Conservation (phyloP, 2,329 filamentous ascomycete genomes). For the Aspergillus clavatus region DNA sequence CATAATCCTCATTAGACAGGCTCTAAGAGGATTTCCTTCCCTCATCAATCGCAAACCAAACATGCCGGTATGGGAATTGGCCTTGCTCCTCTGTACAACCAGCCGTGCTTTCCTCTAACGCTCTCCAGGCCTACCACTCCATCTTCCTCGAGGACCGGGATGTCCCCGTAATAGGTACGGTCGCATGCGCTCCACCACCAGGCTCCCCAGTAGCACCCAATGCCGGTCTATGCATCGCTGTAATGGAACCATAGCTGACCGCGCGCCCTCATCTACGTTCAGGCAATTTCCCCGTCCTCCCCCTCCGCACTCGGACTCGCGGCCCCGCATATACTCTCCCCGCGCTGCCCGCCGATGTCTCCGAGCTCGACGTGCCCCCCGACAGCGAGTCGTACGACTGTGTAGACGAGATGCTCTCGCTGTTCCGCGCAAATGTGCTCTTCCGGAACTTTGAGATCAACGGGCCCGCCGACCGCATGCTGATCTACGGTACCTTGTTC, state of each 20-base stretch:
- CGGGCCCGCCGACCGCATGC: slow-evolving; percentile 84
- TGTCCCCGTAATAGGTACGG: slow-evolving; percentile 58
- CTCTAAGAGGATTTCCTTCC: slow-evolving; percentile 15
- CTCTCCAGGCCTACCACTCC: slow-evolving; percentile 83
- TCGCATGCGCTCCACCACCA: slow-evolving; percentile 3
- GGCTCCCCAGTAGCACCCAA: slow-evolving; percentile 34
- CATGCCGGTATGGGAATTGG: slow-evolving; percentile 44
- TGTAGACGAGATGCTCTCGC: slow-evolving; percentile 82
- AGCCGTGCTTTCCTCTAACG: slow-evolving; percentile 4
- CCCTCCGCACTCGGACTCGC: slow-evolving; percentile 88
- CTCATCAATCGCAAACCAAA: slow-evolving; percentile 20
- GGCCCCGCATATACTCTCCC: slow-evolving; percentile 88
- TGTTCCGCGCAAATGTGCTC: slow-evolving; percentile 97
- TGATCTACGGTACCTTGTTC: slow-evolving; percentile 96
- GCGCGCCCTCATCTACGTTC: slow-evolving; percentile 17
- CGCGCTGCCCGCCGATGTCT: slow-evolving; percentile 54
- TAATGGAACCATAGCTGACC: background rate
- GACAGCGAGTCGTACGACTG: slow-evolving; percentile 94
- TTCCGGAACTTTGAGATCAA: slow-evolving; percentile 99
- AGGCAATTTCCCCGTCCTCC: slow-evolving; percentile 93
- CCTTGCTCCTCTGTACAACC: background rate
- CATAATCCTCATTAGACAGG: slow-evolving; percentile 17
- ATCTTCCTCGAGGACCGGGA: slow-evolving; percentile 82
- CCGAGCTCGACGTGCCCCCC: slow-evolving; percentile 59
- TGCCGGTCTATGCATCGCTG: slow-evolving; percentile 28